Evolutionary conservation across 2,329 filamentous ascomycete genomes (phyloP).

Genomic region (Nemania diffusa): DNA sequence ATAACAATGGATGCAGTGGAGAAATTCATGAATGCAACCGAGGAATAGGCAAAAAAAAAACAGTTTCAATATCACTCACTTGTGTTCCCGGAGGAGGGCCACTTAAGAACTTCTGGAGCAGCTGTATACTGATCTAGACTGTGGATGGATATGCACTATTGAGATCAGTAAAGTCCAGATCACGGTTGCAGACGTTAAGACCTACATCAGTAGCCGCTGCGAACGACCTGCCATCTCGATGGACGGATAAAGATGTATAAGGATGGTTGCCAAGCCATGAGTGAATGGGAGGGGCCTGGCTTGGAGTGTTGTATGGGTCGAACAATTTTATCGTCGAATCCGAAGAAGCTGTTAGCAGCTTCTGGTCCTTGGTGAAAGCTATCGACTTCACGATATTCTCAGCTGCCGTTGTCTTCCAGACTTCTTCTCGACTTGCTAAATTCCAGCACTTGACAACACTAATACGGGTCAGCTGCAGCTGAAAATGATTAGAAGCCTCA

Average conservation of each 20-base stretch:
- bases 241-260: constrained; percentile 86
- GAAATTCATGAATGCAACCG: too few relatives aligned
- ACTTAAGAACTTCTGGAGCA: constrained; percentile 82
- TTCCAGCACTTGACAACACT: constrained; percentile 73
- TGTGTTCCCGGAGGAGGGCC: constrained; percentile 90
- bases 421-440: constrained; percentile 52
- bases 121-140: constrained; percentile 84
- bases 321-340: constrained; percentile 91
- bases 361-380: constrained; percentile 87
- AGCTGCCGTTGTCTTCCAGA: constrained; percentile 90
- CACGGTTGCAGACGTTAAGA: not conserved
- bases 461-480: constrained; percentile 21
- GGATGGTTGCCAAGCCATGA: constrained; percentile 86
- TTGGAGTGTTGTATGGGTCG: constrained; percentile 82
- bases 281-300: constrained; percentile 76
- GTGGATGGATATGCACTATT: constrained; percentile 82
- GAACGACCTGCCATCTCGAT: constrained; percentile 81
- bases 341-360: constrained; percentile 85
- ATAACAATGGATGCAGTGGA: too few relatives aligned
- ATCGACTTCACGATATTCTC: constrained; percentile 94
- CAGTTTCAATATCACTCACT: constrained; percentile 50
- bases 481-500: not conserved
- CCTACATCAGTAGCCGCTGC: constrained; percentile 69
- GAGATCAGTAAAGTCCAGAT: constrained; percentile 10
- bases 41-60: not conserved